Conservation (phyloP, 2,329 filamentous ascomycete genomes). For the Alternaria hordeiaustralica region DNA sequence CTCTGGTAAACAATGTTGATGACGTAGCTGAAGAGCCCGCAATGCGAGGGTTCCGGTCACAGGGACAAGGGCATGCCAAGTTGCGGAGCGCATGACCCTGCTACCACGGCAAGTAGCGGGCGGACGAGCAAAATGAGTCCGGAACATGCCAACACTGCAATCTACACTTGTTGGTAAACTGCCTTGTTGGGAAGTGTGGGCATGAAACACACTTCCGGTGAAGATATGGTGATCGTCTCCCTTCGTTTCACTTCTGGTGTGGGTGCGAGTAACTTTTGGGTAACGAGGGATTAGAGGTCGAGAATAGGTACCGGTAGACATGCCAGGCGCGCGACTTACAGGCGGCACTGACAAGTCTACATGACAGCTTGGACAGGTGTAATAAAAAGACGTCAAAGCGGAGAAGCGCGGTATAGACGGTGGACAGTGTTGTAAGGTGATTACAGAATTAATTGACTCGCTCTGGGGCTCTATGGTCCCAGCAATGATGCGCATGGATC, state of each 20-base stretch:
- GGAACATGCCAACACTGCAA: constrained; percentile 17
- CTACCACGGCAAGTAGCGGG: not conserved
- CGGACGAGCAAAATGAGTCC: not conserved
- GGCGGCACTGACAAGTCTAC: not conserved
- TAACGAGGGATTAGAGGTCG: not conserved
- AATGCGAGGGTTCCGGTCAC: not conserved
- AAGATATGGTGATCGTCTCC: not conserved
- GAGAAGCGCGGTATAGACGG: not conserved
- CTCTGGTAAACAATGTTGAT: not conserved
- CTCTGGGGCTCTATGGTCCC: not conserved
- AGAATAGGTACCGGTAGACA: not conserved
- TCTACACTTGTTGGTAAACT: constrained; percentile 6
- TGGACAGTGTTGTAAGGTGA: not conserved
- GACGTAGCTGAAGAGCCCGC: not conserved
- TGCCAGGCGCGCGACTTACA: not conserved
- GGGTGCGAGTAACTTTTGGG: not conserved
- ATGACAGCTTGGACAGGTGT: not conserved
- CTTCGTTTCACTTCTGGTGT: not conserved
- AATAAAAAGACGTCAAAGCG: not conserved
- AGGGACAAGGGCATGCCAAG: not conserved
- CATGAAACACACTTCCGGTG: not conserved
- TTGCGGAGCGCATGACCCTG: not conserved
- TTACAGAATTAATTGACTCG: not conserved
- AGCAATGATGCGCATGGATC: not conserved
- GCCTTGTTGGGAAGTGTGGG: constrained; percentile 11